Percentiles rank a stretch among this genome's conserved stretches.
These are phyloP conservation scores for Dothiorella sarmentorum DNA, from an alignment of 2,329 filamentous ascomycete species.

Conservation along the genomic window DNA sequence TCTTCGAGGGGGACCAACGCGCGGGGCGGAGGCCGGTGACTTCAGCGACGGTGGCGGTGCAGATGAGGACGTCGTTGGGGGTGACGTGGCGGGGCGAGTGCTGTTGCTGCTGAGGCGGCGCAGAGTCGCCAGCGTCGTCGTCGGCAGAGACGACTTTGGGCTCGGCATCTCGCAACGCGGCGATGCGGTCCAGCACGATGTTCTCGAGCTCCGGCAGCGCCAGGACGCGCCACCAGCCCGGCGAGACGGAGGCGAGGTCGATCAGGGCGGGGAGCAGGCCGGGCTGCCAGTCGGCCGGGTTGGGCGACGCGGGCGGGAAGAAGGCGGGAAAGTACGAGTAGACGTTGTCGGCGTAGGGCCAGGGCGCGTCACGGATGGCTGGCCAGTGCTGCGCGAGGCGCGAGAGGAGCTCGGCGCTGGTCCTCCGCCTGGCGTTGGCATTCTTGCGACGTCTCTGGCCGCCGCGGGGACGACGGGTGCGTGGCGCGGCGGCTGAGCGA, in stretches of 20 bases:
- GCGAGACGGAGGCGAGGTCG: background rate
- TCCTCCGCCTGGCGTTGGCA: background rate
- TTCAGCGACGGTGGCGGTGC: no score
- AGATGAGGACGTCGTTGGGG: no score
- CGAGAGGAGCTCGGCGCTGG: background rate
- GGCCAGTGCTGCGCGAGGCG: background rate
- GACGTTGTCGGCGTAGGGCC: background rate
- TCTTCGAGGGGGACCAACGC: no score
- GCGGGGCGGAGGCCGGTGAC: no score
- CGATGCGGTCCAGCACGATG: background rate
- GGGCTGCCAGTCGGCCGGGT: background rate
- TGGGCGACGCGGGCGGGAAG: background rate
- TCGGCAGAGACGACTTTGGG: slow-evolving; percentile 15
- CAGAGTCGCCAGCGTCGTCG: no score
- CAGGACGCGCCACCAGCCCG: background rate
- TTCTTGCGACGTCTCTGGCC: no score
- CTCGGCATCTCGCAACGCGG: background rate
- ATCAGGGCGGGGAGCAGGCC: background rate
- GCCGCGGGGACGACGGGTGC: no score
- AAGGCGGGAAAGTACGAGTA: background rate
- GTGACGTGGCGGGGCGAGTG: no score
- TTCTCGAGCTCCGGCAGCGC: background rate
- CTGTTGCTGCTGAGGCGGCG: no score
- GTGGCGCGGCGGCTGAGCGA: no score
- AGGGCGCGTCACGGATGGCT: background rate